Evolutionary conservation across 2,329 filamentous ascomycete species (phyloP).

Genomic region (Talaromyces rugulosus): DNA sequence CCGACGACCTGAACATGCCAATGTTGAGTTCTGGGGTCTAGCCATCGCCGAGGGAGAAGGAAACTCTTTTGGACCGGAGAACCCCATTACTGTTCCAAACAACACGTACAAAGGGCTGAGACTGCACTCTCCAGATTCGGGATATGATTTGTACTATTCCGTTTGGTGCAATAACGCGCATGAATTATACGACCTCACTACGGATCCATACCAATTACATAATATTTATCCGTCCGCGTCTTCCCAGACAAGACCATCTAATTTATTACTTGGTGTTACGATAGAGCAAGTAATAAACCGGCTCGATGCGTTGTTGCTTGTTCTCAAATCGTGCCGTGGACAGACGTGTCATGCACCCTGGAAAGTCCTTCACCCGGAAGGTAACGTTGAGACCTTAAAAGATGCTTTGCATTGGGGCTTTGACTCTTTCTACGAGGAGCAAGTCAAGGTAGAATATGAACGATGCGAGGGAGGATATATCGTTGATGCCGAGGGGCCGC

Average conservation of each 20-base stretch:
- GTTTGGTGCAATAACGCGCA: constrained; percentile 41
- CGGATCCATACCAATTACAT: constrained; percentile 33
- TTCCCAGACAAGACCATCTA: background rate
- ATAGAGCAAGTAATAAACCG: constrained; percentile 21
- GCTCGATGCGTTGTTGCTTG: constrained; percentile 33
- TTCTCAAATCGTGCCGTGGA: constrained; percentile 38
- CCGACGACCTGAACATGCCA: constrained; percentile 51
- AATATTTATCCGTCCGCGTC: constrained; percentile 24
- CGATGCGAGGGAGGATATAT: constrained; percentile 35
- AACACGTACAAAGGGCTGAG: constrained; percentile 40
- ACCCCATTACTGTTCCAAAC: constrained; percentile 21
- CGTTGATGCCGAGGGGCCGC: constrained; percentile 32
- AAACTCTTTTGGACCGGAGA: constrained; percentile 13
- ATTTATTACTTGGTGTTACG: constrained; percentile 18
- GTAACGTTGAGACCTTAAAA: constrained; percentile 24
- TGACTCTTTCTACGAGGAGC: constrained; percentile 30
- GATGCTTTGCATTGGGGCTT: constrained; percentile 28
- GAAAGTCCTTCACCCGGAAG: constrained; percentile 30
- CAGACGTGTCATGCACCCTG: constrained; percentile 33
- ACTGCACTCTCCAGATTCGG: constrained; percentile 1
- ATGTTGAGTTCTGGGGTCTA: constrained; percentile 55
- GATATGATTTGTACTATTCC: constrained; percentile 37
- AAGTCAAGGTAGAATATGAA: constrained; percentile 30
- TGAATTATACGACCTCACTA: constrained; percentile 35
- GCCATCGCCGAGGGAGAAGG: constrained; percentile 25